These are phyloP conservation scores for Allium fistulosum DNA, from an alignment of 106 monocot species.

Conservation along the genomic window DNA sequence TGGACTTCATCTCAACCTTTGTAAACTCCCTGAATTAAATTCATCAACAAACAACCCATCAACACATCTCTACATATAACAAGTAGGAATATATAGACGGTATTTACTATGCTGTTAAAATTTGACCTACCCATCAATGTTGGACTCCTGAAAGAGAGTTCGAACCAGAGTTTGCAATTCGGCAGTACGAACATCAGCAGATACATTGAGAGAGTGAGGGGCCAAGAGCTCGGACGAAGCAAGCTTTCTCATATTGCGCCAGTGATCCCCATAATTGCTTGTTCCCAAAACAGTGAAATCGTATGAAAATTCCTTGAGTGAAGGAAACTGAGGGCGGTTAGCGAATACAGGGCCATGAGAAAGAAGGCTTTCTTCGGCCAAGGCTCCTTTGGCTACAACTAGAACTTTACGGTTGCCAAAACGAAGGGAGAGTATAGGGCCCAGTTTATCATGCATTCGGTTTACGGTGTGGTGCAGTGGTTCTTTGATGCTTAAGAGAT, in stretches of 20 bases:
- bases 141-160: too few species aligned
- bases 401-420: constrained; percentile 51
- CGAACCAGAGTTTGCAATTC: too few species aligned
- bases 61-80: too few species aligned
- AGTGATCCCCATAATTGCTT: constrained; percentile 36
- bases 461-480: constrained; percentile 16
- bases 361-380: constrained; percentile 41
- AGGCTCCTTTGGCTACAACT: constrained; percentile 29
- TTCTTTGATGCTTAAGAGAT: background rate
- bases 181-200: too few species aligned
- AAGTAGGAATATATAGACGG: too few species aligned
- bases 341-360: constrained; percentile 42
- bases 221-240: constrained; percentile 26
- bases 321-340: constrained; percentile 31
- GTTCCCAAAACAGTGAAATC: constrained; percentile 24
- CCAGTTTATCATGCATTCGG: constrained; percentile 17
- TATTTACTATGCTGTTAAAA: too few species aligned
- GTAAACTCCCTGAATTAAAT: too few species aligned
- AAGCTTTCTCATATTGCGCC: constrained; percentile 60
- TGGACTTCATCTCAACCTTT: too few species aligned
- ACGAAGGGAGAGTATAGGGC: constrained; percentile 37
- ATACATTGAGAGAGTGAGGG: too few species aligned
- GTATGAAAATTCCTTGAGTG: constrained; percentile 20
- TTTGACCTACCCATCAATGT: too few species aligned
- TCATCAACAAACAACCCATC: too few species aligned